phyloP scores from a whole-genome alignment of 139 green algal species.

The Coccomyxa sp. region DNA sequence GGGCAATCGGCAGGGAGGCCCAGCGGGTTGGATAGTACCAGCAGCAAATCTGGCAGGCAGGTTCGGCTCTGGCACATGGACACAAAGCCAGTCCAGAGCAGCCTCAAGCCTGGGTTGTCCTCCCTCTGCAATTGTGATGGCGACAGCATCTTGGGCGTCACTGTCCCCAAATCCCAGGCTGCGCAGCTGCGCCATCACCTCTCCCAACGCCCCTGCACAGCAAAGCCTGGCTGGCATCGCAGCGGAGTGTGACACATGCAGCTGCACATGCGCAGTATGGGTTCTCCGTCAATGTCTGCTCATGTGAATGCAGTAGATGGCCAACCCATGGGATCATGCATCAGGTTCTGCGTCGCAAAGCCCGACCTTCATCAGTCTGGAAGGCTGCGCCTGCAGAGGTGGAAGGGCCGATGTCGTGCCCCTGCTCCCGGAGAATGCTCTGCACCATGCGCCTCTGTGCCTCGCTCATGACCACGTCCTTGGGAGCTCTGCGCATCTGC shows the following conservation, averaged over 20 bases:
- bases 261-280: too few species aligned
- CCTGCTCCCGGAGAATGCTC: slow-evolving; percentile 26
- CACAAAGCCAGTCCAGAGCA: slow-evolving; percentile 73
- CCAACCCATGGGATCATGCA: too few species aligned
- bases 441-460: slow-evolving; percentile 27
- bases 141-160: slow-evolving; percentile 34
- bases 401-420: neutral
- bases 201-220: slow-evolving; percentile 30
- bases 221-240: too few species aligned
- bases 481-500: slow-evolving; percentile 17
- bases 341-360: too few species aligned
- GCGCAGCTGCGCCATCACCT: slow-evolving; percentile 28
- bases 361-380: too few species aligned
- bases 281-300: too few species aligned
- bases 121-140: neutral
- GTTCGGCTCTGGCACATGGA: slow-evolving; percentile 52
- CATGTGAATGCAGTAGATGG: too few species aligned
- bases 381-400: neutral
- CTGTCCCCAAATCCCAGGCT: slow-evolving; percentile 49
- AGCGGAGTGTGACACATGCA: too few species aligned
- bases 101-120: slow-evolving; percentile 11
- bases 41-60: slow-evolving; percentile 57
- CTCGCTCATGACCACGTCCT: slow-evolving; percentile 44
- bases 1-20: too few species aligned
- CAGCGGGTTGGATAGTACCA: slow-evolving; percentile 23